Base-by-base conservation (phyloP, 192 early-diverging fungal species). In the Geranomyces michiganensis region DNA sequence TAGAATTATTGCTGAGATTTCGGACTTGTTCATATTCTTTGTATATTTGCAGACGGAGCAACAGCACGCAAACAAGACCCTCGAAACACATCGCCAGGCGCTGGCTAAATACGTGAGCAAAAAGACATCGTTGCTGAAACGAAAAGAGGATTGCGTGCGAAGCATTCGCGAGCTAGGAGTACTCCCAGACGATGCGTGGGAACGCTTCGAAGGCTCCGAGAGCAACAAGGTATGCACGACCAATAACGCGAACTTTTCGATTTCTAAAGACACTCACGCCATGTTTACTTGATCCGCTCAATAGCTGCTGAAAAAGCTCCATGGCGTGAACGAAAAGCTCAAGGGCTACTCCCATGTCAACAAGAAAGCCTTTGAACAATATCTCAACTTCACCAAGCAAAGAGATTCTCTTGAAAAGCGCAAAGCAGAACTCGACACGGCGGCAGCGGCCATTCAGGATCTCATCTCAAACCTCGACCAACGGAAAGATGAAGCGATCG, bases 351-450 rank as follows among this genome's bases (percentile, higher is more conserved):
- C 88, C 17, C 96, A 96, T 68, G 94, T 99, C 66, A 99, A 99
- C 86, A 99, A 96, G 75, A 96, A 97, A 79, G 97, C 97, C 0
- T 94, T 95, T 80, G 97, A 99, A 83, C 97, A 99, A 81, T 97
- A 93, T 73, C 87, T 79, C 71, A 94, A 92, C 71, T 99, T 97
- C 76, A 94, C 93, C 1, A 90, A 92, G 67, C 96, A 97, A 71
- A 86, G 90, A 15, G 94, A 95, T 56, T 76, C 85, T 43, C 88
- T 99, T 32, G 84, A 85, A 36, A 80, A 91, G 69, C 84, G 96
- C 53, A 96, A 94, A 74, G 82, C 84, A 22, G 97, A 99, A 79
- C 79, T 97, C 51, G 94, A 97, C 77, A 86, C 87, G 58, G 93
- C 95, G 26, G 84, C 87, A 9, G 78, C 78, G 67, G 84, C 97